Evolutionary conservation across 495 filamentous ascomycete genomes (phyloP).

Genomic region (Xylaria acuta): DNA sequence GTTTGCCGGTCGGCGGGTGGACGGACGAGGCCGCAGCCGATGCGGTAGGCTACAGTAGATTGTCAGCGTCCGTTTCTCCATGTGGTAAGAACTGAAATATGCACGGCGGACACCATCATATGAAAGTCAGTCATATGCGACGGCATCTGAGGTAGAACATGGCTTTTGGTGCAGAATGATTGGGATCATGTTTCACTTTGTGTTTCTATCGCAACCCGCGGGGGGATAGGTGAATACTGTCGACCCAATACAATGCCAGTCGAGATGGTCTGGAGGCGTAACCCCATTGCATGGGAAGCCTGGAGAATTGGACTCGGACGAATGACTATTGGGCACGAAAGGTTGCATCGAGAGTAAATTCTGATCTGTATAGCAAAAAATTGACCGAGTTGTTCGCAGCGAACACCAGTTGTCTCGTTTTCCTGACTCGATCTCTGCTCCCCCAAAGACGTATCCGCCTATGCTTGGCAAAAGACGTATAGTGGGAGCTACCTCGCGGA

Average conservation of each 20-base stretch:
- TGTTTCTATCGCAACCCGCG: constrained; percentile 2
- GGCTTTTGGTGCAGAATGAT: constrained; percentile 19
- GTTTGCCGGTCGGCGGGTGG: constrained; percentile 43
- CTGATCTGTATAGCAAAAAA: not conserved
- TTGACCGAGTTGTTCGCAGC: not conserved
- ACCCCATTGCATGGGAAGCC: constrained; percentile 1
- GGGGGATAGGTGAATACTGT: constrained; percentile 4
- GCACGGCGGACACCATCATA: constrained; percentile 9
- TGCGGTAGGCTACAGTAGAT: constrained; percentile 32
- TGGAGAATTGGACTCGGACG: constrained; percentile 12
- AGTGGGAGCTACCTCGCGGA: not conserved
- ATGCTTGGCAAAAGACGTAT: not conserved
- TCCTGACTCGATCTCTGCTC: constrained; percentile 3
- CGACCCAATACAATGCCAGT: not conserved
- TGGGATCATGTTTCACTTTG: constrained; percentile 18
- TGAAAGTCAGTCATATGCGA: constrained; percentile 21
- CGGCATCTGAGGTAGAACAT: constrained; percentile 11
- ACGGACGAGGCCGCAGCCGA: constrained; percentile 43
- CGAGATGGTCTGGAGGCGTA: constrained; percentile 5
- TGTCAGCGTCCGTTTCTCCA: constrained; percentile 13
- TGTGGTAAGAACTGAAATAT: constrained; percentile 14
- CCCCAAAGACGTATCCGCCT: not conserved
- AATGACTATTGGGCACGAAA: constrained; percentile 10
- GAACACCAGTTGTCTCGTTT: constrained; percentile 12
- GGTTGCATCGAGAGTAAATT: constrained; percentile 3